Percentiles rank a stretch among this genome's conserved stretches.
Evolutionary conservation across 2,329 filamentous ascomycete species (phyloP).

Genomic region (Phialocephala subalpina): DNA sequence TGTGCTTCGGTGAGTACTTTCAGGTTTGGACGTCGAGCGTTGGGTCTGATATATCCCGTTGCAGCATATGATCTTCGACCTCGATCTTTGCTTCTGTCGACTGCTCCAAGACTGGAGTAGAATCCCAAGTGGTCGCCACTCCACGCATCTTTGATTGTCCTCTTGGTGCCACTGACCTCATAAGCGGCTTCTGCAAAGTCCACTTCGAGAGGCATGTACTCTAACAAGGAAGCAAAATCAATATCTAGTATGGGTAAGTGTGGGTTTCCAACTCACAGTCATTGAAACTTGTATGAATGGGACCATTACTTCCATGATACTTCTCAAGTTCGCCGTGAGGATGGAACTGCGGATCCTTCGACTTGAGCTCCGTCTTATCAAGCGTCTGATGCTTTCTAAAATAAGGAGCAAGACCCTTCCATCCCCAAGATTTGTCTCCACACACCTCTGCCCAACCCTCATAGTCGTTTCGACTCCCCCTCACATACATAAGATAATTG

Average conservation of each 20-base stretch:
- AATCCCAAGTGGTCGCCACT: conserved; percentile 25
- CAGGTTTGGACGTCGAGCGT: conserved; percentile 10
- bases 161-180: conserved; percentile 14
- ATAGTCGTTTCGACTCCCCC: too few relatives aligned
- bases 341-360: conserved; percentile 26
- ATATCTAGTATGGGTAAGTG: background rate
- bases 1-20: conserved; percentile 10
- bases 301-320: conserved; percentile 17
- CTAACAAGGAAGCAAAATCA: background rate
- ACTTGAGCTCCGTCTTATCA: conserved; percentile 24
- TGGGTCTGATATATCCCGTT: conserved; percentile 14
- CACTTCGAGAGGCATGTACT: conserved; percentile 13
- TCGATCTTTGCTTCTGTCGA: conserved; percentile 6
- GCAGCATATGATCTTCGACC: conserved; percentile 15
- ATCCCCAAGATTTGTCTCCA: too few relatives aligned
- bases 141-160: conserved; percentile 19
- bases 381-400: conserved; percentile 47
- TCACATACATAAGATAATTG: too few relatives aligned
- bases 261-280: background rate
- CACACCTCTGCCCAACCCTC: too few relatives aligned
- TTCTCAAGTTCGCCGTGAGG: conserved; percentile 26
- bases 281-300: background rate
- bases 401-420: conserved; percentile 38
- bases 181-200: conserved; percentile 21
- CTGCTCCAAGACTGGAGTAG: conserved; percentile 22